These are phyloP conservation scores for Cladosporium sp. DNA, from an alignment of 2,329 filamentous ascomycete species.

Conservation along the genomic window DNA sequence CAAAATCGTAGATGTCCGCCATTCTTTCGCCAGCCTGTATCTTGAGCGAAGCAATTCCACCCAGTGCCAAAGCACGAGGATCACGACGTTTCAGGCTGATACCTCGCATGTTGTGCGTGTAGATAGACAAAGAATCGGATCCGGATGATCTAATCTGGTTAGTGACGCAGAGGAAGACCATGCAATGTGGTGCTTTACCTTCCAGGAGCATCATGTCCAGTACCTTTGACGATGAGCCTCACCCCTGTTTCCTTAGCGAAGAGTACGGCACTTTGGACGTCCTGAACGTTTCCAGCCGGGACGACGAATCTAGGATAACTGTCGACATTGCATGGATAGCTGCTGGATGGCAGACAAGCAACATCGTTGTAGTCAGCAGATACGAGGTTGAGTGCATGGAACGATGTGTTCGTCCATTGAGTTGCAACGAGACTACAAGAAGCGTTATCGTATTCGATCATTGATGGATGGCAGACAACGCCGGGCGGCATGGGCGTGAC, in stretches of 20 bases:
- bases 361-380: conserved; percentile 16
- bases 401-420: conserved; percentile 13
- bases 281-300: background rate
- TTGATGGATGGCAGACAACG: background rate
- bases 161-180: background rate
- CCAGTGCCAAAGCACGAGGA: conserved; percentile 7
- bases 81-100: conserved; percentile 6
- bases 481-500: conserved; percentile 32
- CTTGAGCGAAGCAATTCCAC: conserved; percentile 33
- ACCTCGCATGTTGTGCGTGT: conserved; percentile 6
- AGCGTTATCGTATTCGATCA: conserved; percentile 10
- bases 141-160: conserved; percentile 2
- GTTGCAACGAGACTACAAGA: conserved; percentile 3
- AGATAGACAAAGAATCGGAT: conserved; percentile 9
- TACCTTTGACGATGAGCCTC: conserved; percentile 13
- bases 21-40: conserved; percentile 54
- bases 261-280: conserved; percentile 12
- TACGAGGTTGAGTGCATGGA: conserved; percentile 6
- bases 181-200: background rate
- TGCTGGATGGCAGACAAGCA: conserved; percentile 12
- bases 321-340: conserved; percentile 1
- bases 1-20: conserved; percentile 44
- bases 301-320: conserved; percentile 15
- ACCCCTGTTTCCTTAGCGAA: conserved; percentile 14
- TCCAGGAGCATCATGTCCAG: conserved; percentile 20